phyloP scores from a whole-genome alignment of 108 stramenopile genomes.

The Fistulifera solaris region DNA sequence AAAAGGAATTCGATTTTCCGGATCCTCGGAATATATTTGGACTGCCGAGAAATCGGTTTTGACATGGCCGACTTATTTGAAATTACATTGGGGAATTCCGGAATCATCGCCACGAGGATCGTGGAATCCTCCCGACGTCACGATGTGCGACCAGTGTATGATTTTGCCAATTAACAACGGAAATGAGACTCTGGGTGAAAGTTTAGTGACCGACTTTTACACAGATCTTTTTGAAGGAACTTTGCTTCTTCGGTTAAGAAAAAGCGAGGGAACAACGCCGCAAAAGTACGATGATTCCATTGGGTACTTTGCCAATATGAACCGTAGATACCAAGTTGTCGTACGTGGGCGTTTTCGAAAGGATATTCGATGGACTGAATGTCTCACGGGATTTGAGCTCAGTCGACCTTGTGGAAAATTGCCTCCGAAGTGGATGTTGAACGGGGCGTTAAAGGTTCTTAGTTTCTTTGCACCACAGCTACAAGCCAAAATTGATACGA shows the following conservation, averaged over 20 bases:
- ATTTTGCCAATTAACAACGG: constrained; percentile 72
- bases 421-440: constrained; percentile 58
- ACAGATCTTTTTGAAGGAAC: constrained; percentile 61
- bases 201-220: constrained; percentile 66
- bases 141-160: constrained; percentile 31
- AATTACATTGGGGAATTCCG: constrained; percentile 7
- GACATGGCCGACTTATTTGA: constrained; percentile 7
- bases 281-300: constrained; percentile 31
- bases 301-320: constrained; percentile 46
- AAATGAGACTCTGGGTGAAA: constrained; percentile 38
- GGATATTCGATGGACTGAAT: constrained; percentile 56
- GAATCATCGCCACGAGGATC: background rate
- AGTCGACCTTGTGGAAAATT: constrained; percentile 42
- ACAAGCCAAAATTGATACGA: constrained; percentile 53
- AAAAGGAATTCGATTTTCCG: constrained; percentile 42
- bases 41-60: constrained; percentile 12
- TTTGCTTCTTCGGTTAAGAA: constrained; percentile 42
- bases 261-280: constrained; percentile 27
- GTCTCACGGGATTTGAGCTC: constrained; percentile 50
- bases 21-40: constrained; percentile 29
- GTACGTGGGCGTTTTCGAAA: constrained; percentile 54
- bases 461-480: constrained; percentile 69
- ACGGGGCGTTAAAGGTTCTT: constrained; percentile 49
- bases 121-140: background rate
- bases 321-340: constrained; percentile 51